Conservation (phyloP, 208 protist genomes). For the Angomonas ambiguus region DNA sequence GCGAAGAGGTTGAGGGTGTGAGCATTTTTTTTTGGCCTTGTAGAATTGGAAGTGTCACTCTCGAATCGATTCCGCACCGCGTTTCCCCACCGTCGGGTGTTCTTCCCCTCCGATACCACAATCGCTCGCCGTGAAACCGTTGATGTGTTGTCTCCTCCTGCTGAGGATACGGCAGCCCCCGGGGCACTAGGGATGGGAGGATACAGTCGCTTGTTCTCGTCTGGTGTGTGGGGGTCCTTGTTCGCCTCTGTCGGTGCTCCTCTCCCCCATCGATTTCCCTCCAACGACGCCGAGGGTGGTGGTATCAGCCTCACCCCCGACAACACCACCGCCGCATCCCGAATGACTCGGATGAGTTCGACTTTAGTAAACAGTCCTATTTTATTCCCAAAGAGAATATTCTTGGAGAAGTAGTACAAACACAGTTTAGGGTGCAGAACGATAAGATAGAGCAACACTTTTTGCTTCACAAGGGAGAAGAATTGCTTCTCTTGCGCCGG, state of each 20-base stretch:
- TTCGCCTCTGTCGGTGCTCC: no score
- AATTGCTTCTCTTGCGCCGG: constrained; percentile 43
- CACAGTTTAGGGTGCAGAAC: constrained; percentile 40
- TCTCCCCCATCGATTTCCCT: no score
- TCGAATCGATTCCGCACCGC: constrained; percentile 23
- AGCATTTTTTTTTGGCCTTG: neutral
- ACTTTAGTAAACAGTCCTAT: constrained; percentile 69
- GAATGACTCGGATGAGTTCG: constrained; percentile 50
- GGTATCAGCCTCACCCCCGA: constrained; percentile 25
- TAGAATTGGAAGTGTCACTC: constrained; percentile 1
- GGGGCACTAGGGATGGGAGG: constrained; percentile 41
- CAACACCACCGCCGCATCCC: constrained; percentile 50
- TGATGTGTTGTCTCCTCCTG: neutral
- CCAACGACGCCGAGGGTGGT: neutral
- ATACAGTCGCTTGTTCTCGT: constrained; percentile 42
- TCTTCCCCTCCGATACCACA: constrained; percentile 43
- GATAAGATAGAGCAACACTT: constrained; percentile 46
- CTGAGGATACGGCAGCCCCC: neutral
- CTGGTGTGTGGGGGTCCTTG: neutral
- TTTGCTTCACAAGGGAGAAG: constrained; percentile 33
- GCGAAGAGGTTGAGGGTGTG: neutral
- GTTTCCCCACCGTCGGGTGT: constrained; percentile 63
- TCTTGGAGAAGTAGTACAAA: constrained; percentile 28
- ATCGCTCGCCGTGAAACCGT: constrained; percentile 20
- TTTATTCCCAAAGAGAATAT: constrained; percentile 52